Base-by-base conservation (phyloP, 176 grass and related monocot genomes). In the Ananas comosus region DNA sequence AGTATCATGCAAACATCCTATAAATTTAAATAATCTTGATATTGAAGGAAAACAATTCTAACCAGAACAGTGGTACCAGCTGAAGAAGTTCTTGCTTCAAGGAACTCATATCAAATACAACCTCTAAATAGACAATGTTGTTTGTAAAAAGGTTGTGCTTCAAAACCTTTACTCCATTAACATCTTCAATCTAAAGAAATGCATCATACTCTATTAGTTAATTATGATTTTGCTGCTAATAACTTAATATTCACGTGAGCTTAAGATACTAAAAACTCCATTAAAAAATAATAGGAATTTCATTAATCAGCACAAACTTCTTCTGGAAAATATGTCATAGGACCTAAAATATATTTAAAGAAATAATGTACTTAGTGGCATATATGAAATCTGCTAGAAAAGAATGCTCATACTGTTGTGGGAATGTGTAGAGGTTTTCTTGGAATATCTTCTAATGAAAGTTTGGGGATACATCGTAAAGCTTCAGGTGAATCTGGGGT, bases 121-220 rank as follows among this genome's bases (percentile, higher is more conserved):
- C n/a, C n/a, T n/a, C n/a, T n/a, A n/a, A n/a, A n/a, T n/a, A n/a
- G n/a, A n/a, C n/a, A n/a, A n/a, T n/a, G n/a, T n/a, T n/a, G n/a
- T 97, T 99, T 64, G 94, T 99, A 65, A 93, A 99, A 72, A 99
- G 89, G 75, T 99, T 89, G 77, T 99, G 94, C 74, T 93, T 89
- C 85, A 99, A 89, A 83, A 92, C 78, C 75, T 86, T 99, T 53
- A 88, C 87, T 67, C 94, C 94, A 13, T 86, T 89, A 80, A 99
- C 82, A 80, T 99, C 94, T 59, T 80, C 94, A 10, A 99, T 76
- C 89, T 99, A 83, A 24, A 64, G 28, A 11, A 9, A 80, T 73
- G 52, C 12, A 42, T 21, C 16, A 42, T 33, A 33, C 29, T 3
- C 29, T 3, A 4, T 33, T 33, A 33, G 4, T 33, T 33, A 33